Base-by-base conservation (phyloP, 2,329 filamentous ascomycete genomes). In the Penicillium sp. region DNA sequence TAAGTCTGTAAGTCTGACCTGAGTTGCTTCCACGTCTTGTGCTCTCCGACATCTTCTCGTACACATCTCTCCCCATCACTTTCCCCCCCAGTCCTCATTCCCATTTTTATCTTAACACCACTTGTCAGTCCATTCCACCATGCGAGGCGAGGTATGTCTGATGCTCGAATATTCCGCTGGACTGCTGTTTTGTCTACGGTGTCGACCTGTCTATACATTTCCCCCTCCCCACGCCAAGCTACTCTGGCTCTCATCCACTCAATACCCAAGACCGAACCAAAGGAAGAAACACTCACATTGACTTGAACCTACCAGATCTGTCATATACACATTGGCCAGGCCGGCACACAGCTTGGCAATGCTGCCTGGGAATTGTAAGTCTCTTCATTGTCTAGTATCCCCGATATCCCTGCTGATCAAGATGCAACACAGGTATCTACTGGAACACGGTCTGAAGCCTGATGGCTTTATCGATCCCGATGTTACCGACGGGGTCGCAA, bases 311-410 rank as follows among this genome's bases (percentile, higher is more conserved):
- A 33, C 39, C 65, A 87, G 84, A 82, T 88, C 72, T 83, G 82
- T 71, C 85, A 88, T 75, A 76, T 88, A 67, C 85, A 87, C 72
- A 85, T 88, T 73, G 85, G 85, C 74, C 85, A 88, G 77, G 85
- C 85, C 74, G 85, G 85, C 73, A 81, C 79, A 54, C 85, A 88
- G 79, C 82, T 88, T 58, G 85, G 85, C 68, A 87, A 87, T 77
- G 84, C 82, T 70, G 85, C 85, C 66, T 88, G 85, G 85, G 85
- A 88, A 75, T 80, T 87, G 85, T 87, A 83, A 64, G 84, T 73
- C 54, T 50, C 41, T 58, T 62, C 65, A 71, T 68, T 71, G 65
- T 70, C 68, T 65, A 64, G 69, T 60, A 52, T 59, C 46, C 31
- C 43, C 29, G 41, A 44, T 50, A 52, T 34, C 39, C 39, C 11